Evolutionary conservation across 1,284 basidiomycete species (phyloP), one percentile per base, ranked within the genome.

Genomic region (Trametes sp.): DNA sequence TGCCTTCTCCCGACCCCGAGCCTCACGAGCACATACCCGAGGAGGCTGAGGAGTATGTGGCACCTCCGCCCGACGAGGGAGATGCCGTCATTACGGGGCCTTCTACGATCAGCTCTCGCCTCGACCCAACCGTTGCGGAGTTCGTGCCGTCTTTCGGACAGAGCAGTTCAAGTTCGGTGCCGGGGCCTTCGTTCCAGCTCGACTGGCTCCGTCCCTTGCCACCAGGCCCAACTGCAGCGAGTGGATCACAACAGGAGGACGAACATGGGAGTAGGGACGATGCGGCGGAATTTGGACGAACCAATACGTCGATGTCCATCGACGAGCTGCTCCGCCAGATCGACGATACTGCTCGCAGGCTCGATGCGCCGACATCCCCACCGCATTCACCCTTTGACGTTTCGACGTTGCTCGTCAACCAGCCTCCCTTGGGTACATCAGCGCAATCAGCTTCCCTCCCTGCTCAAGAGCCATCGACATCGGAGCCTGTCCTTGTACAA

Each of bases 401-500:
- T 2, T 41, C 51, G 3, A 19, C 35, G 23, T 19, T 41, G 23
- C 21, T 53, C 2, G 36, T 53, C 24, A 46, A 28, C 16, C 21
- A 7, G n/a, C 29, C 53, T 24, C 7, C 53, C 19, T 44, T 41
- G 13, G 46, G 19, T 2, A 11, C 38, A 16, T 10, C 45, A 11
- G 23, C 44, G 3, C 42, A 36, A 14, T 16, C 51, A 16, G 44
- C 31, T 3, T 4, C 16, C 38, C n/a, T 42, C 19, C 11, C 29
- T 1, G 16, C 23, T 9, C 24, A 26, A 11, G 36, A 33, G 36
- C 41, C 42, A n/a, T 16, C 57, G 9, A 16, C 54, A 24, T 21
- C 57, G 19, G 59, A 52, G 2, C 19, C 38, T 21, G 60, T 50
- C 9, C 41, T 53, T 14, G 52, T 66, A 14, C 78, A 77, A 44